Evolutionary conservation across 2,329 filamentous ascomycete species (phyloP), one percentile per base, ranked within the genome.

Genomic region (Neospermospora avenae): DNA sequence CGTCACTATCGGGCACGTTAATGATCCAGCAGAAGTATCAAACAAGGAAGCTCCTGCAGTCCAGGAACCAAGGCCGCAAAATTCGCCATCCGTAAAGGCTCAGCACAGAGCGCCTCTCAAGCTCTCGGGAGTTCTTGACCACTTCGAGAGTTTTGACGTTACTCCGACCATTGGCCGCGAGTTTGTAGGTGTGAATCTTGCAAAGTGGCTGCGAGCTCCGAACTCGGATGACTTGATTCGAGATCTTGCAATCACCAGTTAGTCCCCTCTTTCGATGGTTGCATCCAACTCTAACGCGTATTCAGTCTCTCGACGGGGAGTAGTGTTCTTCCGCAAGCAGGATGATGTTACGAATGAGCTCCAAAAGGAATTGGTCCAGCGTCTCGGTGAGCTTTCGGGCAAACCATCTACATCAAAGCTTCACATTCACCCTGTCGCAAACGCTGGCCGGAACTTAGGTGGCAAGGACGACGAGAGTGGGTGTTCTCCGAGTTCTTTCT

Each of bases 241-340:
- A 14, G 35, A 39, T 39, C 71, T 83, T 11, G 80, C 80, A 16
- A 79, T 83, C 57, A 81, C 70, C 14, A 71, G 70, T 71, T 63
- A 51, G 60, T 75, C 0, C 20, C n/a, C 6, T 2, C 34, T 57
- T 59, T 7, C n/a, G 3, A 18, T 16, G 34, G 6, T 11, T 6
- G 10, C 42, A 5, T 16, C 6, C 4, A 31, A 3, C 13, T 57
- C 48, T 49, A 13, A 34, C 46, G 31, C 39, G 42, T 55, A 31
- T 3, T 4, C 31, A 88, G 86, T 90, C 65, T 89, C 86, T 1
- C 81, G 84, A 61, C 82, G 87, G 0, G 86, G 86, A 10, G 87
- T 90, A 3, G 85, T 89, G 34, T 88, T 89, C 75, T 88, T 90
- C 74, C 82, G 86, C 20, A 79, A 81, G 31, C 87, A 90, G 64